Evolutionary conservation across 169 alveolate genomes (phyloP).

Genomic region (Eimeria maxima): DNA sequence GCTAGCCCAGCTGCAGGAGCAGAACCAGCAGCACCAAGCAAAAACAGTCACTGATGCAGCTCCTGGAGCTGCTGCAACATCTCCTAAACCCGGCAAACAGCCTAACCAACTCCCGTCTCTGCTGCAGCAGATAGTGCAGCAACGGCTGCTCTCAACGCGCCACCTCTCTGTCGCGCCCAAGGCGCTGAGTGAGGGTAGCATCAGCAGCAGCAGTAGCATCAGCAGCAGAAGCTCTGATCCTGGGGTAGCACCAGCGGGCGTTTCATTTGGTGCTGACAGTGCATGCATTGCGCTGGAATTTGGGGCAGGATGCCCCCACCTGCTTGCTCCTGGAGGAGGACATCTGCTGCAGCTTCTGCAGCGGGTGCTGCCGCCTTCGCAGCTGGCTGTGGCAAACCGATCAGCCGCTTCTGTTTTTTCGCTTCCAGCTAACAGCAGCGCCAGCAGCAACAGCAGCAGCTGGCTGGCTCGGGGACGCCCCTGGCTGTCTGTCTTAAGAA

Average conservation of each 20-base stretch:
- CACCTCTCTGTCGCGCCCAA: slow-evolving; percentile 48
- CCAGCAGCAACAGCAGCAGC: not conserved
- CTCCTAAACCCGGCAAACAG: not conserved
- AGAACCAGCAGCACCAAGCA: slow-evolving; percentile 24
- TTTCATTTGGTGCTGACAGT: not conserved
- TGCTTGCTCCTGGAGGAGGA: slow-evolving; percentile 53
- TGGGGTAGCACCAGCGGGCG: not conserved
- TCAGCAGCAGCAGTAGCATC: slow-evolving; percentile 23
- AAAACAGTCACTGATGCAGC: not conserved
- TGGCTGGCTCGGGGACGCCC: not conserved
- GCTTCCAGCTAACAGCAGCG: not conserved
- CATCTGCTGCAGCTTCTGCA: slow-evolving; percentile 45
- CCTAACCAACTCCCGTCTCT: not conserved
- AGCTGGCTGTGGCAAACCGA: slow-evolving; percentile 3
- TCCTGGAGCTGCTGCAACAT: not conserved
- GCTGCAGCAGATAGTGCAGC: not conserved
- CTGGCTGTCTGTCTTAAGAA: not conserved
- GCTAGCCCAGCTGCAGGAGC: not conserved
- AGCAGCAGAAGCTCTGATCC: not conserved
- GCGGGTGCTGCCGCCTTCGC: slow-evolving; percentile 37
- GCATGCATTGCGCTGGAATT: slow-evolving; percentile 25
- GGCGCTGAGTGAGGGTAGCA: slow-evolving; percentile 7
- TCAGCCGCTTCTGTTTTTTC: slow-evolving; percentile 34
- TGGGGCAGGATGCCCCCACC: slow-evolving; percentile 59
- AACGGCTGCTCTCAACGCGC: not conserved